A percentile compares a stretch with the other conserved stretches of the same genome.
Evolutionary conservation across 352 stramenopile genomes (phyloP).

Genomic region (Phytophthora parvispora): DNA sequence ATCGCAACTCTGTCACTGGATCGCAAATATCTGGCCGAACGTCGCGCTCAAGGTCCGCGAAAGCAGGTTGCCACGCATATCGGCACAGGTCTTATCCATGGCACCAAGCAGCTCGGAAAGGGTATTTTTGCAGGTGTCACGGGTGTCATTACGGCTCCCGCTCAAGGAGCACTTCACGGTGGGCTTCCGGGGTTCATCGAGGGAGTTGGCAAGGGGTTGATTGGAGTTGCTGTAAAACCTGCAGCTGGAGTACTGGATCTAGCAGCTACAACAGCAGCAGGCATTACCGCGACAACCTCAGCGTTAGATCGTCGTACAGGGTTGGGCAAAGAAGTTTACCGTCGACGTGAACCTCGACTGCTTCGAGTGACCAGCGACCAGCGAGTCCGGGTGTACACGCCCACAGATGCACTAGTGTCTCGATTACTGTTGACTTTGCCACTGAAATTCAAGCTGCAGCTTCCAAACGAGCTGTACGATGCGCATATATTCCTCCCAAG

Average conservation of each 20-base stretch:
- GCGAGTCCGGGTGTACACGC: slow-evolving; percentile 81
- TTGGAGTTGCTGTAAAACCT: slow-evolving; percentile 92
- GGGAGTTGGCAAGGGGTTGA: slow-evolving; percentile 88
- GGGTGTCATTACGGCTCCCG: slow-evolving; percentile 93
- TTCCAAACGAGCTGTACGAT: slow-evolving; percentile 85
- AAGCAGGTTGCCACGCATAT: slow-evolving; percentile 89
- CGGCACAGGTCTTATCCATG: slow-evolving; percentile 86
- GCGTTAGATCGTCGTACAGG: slow-evolving; percentile 80
- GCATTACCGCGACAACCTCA: slow-evolving; percentile 88
- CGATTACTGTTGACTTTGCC: slow-evolving; percentile 71
- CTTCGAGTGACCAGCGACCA: slow-evolving; percentile 79
- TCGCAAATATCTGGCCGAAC: slow-evolving; percentile 87
- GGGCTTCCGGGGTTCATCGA: slow-evolving; percentile 92
- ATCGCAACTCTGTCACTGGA: slow-evolving; percentile 93
- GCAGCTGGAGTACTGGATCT: slow-evolving; percentile 89
- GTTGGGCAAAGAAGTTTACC: slow-evolving; percentile 52
- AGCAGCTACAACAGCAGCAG: slow-evolving; percentile 78
- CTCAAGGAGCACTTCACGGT: slow-evolving; percentile 91
- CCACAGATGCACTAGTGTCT: slow-evolving; percentile 74
- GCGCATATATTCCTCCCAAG: slow-evolving; percentile 76
- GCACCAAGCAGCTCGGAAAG: slow-evolving; percentile 93
- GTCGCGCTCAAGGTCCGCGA: slow-evolving; percentile 75
- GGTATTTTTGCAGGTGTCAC: slow-evolving; percentile 92
- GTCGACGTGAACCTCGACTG: slow-evolving; percentile 71
- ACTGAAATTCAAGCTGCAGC: slow-evolving; percentile 50